Percentiles rank a stretch among this genome's conserved stretches.
These are phyloP conservation scores for Clausena lansium DNA, from an alignment of 345 rosid genomes.

Conservation along the genomic window DNA sequence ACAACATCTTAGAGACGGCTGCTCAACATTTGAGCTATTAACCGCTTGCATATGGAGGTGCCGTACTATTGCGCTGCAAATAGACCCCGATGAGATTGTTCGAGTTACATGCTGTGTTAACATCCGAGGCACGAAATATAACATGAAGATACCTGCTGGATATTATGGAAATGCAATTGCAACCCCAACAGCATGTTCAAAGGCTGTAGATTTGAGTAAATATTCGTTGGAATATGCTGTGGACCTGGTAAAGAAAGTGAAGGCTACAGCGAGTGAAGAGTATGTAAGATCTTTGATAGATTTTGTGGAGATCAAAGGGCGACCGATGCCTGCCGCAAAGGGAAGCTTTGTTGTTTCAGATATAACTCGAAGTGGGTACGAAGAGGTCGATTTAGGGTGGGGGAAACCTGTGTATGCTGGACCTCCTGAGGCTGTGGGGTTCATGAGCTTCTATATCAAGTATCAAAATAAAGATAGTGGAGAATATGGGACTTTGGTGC, in stretches of 20 bases:
- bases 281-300: constrained; percentile 18
- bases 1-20: not conserved
- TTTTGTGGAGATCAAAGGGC: constrained; percentile 17
- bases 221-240: constrained; percentile 37
- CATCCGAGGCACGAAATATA: constrained; percentile 2
- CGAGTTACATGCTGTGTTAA: constrained; percentile 5
- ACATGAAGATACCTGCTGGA: constrained; percentile 12
- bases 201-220: constrained; percentile 11
- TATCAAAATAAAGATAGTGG: constrained; percentile 18
- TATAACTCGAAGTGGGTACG: not conserved
- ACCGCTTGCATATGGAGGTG: constrained; percentile 31
- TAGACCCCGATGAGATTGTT: constrained; percentile 15
- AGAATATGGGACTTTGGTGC: constrained; percentile 20
- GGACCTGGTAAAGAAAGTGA: constrained; percentile 26
- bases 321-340: not conserved
- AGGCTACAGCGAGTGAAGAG: constrained; percentile 25
- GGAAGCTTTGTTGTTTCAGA: constrained; percentile 9
- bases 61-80: constrained; percentile 19
- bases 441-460: not conserved
- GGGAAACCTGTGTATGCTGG: constrained; percentile 26
- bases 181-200: constrained; percentile 29
- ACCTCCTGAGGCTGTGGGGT: not conserved
- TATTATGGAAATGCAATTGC: constrained; percentile 47
- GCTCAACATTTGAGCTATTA: constrained; percentile 24
- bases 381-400: constrained; percentile 29